phyloP scores from a whole-genome alignment of 1,139 yeast species.

The Geotrichum cucujoidarum region DNA sequence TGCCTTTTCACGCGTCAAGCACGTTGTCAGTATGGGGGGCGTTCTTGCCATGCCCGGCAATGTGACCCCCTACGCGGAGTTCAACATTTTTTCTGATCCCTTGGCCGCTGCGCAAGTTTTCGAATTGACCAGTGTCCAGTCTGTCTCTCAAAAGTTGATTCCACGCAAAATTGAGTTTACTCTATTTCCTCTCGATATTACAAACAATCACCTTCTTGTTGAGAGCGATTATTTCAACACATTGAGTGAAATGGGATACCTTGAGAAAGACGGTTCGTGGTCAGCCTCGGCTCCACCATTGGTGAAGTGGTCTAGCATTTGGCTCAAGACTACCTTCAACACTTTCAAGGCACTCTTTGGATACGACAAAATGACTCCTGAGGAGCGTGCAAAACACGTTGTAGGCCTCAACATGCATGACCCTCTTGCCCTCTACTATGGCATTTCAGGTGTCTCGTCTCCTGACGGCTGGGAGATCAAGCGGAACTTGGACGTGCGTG shows the following conservation, averaged over 20 bases:
- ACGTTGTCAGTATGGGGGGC: conserved; percentile 42
- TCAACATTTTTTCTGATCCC: conserved; percentile 42
- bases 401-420: conserved; percentile 36
- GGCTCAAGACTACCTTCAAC: conserved; percentile 37
- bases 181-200: conserved; percentile 40
- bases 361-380: conserved; percentile 21
- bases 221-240: conserved; percentile 26
- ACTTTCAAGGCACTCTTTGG: conserved; percentile 27
- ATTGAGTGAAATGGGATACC: conserved; percentile 17
- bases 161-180: conserved; percentile 33
- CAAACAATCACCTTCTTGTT: conserved; percentile 33
- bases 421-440: conserved; percentile 40
- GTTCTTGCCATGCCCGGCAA: conserved; percentile 39
- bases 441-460: conserved; percentile 21
- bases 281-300: not conserved
- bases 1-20: conserved; percentile 36
- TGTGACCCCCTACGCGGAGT: conserved; percentile 42
- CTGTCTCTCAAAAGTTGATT: conserved; percentile 25
- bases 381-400: conserved; percentile 15
- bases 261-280: not conserved
- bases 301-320: conserved; percentile 22
- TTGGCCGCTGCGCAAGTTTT: conserved; percentile 40
- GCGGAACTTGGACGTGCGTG: conserved; percentile 35
- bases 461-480: conserved; percentile 30
- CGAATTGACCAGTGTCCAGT: conserved; percentile 32